Conservation (phyloP, 192 early-diverging fungal genomes). For the Backusella parvicylindrica region DNA sequence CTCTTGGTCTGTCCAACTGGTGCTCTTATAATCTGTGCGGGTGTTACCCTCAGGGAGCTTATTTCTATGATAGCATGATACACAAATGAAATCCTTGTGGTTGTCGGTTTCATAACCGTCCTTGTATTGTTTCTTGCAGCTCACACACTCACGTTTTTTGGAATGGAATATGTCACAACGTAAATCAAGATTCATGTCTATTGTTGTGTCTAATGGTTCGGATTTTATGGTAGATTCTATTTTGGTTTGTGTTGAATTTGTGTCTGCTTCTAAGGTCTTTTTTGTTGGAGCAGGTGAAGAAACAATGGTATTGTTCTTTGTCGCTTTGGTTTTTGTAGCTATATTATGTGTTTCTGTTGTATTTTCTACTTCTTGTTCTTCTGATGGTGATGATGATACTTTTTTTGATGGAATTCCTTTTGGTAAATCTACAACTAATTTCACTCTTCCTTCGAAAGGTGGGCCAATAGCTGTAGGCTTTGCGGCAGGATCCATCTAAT, state of each 20-base stretch:
- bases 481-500: slow-evolving; percentile 86
- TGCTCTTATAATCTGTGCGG: slow-evolving; percentile 15
- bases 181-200: slow-evolving; percentile 19
- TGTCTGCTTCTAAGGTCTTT: background rate
- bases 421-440: slow-evolving; percentile 86
- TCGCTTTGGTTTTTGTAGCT: background rate
- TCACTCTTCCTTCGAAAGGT: slow-evolving; percentile 90
- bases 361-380: background rate
- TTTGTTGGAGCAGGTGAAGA: too few relatives aligned
- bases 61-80: background rate
- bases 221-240: background rate
- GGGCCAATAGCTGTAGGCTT: slow-evolving; percentile 84
- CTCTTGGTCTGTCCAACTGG: slow-evolving; percentile 87
- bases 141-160: background rate
- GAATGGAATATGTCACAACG: slow-evolving; percentile 1
- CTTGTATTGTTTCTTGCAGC: background rate
- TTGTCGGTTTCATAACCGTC: background rate
- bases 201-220: background rate
- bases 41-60: background rate
- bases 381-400: slow-evolving; percentile 4
- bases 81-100: background rate
- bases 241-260: background rate
- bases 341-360: background rate
- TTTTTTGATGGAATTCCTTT: background rate
- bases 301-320: too few relatives aligned